Percentiles rank a stretch among this genome's conserved stretches.
phyloP scores from a whole-genome alignment of 805 yeast genomes.

The Monosporozyma servazzii region DNA sequence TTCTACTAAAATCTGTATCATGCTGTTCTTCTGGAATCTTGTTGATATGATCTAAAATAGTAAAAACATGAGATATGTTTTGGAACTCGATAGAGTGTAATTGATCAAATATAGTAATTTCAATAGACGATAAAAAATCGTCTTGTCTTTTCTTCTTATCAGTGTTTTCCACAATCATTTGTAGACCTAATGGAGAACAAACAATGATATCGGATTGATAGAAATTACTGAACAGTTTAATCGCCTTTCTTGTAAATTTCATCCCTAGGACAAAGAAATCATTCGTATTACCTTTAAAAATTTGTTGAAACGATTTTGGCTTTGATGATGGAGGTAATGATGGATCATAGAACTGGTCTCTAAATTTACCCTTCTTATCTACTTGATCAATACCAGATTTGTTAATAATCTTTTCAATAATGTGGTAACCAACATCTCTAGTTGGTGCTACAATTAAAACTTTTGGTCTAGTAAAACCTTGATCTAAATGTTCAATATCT shows the following conservation, averaged over 20 bases:
- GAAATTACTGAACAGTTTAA: slow-evolving; percentile 76
- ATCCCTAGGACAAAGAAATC: slow-evolving; percentile 89
- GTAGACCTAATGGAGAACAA: slow-evolving; percentile 87
- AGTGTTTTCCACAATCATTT: slow-evolving; percentile 63
- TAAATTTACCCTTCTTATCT: slow-evolving; percentile 73
- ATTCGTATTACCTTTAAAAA: slow-evolving; percentile 81
- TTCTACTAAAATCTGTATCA: slow-evolving; percentile 82
- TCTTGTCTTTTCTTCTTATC: slow-evolving; percentile 50
- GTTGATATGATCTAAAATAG: slow-evolving; percentile 61
- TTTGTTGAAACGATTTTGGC: slow-evolving; percentile 73
- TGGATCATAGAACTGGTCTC: slow-evolving; percentile 53
- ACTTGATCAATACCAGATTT: slow-evolving; percentile 63
- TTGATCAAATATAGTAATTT: slow-evolving; percentile 69
- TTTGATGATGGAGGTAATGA: slow-evolving; percentile 42
- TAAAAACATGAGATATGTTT: slow-evolving; percentile 80
- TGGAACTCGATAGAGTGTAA: slow-evolving; percentile 85
- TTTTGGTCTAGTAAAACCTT: slow-evolving; percentile 92
- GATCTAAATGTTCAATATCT: slow-evolving; percentile 69
- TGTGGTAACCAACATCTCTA: slow-evolving; percentile 62
- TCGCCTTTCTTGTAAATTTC: slow-evolving; percentile 78
- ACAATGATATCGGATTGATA: slow-evolving; percentile 77
- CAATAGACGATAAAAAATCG: slow-evolving; percentile 86
- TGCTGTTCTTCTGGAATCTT: slow-evolving; percentile 69
- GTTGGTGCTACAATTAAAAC: slow-evolving; percentile 78
- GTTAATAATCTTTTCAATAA: slow-evolving; percentile 52